These are phyloP conservation scores for Phanerochaete carnosa DNA, from an alignment of 768 basidiomycete genomes.

Conservation along the genomic window DNA sequence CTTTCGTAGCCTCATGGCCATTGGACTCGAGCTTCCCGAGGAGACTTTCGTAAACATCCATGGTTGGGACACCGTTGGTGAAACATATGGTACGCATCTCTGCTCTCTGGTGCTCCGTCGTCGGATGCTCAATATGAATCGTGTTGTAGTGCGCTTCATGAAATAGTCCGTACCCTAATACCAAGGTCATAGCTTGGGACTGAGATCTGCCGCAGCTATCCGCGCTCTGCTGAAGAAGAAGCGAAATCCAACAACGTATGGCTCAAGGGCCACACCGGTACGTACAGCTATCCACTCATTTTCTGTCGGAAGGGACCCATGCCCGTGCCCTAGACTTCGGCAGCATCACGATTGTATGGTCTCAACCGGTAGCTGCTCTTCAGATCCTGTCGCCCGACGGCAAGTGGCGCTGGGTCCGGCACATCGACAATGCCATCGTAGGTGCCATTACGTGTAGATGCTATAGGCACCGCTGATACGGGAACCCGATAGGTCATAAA, in stretches of 20 bases:
- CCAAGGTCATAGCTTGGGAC: not conserved
- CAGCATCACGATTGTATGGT: constrained; percentile 54
- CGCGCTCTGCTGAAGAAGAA: constrained; percentile 48
- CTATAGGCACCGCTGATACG: not conserved
- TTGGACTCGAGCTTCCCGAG: constrained; percentile 45
- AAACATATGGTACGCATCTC: constrained; percentile 23
- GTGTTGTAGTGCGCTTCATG: not conserved
- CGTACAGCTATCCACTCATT: not conserved
- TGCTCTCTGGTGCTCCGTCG: not conserved
- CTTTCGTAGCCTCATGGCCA: constrained; percentile 35
- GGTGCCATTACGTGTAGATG: not conserved
- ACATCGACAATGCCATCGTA: constrained; percentile 34
- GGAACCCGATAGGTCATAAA: constrained; percentile 45
- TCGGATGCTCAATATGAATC: not conserved
- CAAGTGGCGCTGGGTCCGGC: constrained; percentile 39
- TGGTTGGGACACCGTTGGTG: constrained; percentile 32
- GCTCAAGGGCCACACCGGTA: constrained; percentile 60
- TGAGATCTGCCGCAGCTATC: constrained; percentile 35
- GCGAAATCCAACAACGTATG: constrained; percentile 49
- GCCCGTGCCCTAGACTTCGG: constrained; percentile 41
- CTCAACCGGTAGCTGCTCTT: constrained; percentile 56
- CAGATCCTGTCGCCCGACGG: constrained; percentile 54
- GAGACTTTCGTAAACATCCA: constrained; percentile 41
- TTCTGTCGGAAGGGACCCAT: not conserved
- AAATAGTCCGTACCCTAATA: constrained; percentile 33